Percentiles rank a stretch among this genome's conserved stretches.
These are phyloP conservation scores for Zygosaccharomyces rouxii DNA, from an alignment of 805 yeast species.

Conservation along the genomic window DNA sequence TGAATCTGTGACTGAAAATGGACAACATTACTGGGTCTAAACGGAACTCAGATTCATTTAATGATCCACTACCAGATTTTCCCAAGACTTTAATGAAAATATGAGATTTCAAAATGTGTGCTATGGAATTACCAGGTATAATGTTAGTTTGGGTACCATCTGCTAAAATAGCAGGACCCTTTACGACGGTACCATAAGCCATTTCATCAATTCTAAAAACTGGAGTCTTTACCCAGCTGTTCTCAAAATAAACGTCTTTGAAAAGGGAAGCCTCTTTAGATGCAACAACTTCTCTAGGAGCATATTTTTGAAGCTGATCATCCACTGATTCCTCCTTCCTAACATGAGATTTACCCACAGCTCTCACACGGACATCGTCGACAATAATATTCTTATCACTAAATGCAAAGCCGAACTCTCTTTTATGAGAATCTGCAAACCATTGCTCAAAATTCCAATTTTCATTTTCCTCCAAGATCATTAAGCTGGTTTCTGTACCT, in stretches of 20 bases:
- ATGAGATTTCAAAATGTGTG: slow-evolving; percentile 56
- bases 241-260: slow-evolving; percentile 55
- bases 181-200: slow-evolving; percentile 46
- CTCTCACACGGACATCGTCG: slow-evolving; percentile 71
- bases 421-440: slow-evolving; percentile 53
- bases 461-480: slow-evolving; percentile 45
- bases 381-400: slow-evolving; percentile 55
- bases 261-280: slow-evolving; percentile 30
- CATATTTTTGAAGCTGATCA: slow-evolving; percentile 45
- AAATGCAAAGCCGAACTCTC: slow-evolving; percentile 70
- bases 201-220: slow-evolving; percentile 54
- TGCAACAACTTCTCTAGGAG: slow-evolving; percentile 23
- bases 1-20: slow-evolving; percentile 76
- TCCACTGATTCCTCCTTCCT: slow-evolving; percentile 44
- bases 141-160: slow-evolving; percentile 81
- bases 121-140: slow-evolving; percentile 57
- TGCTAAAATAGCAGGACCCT: slow-evolving; percentile 73
- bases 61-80: slow-evolving; percentile 10
- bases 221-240: slow-evolving; percentile 46
- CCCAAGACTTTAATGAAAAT: slow-evolving; percentile 42
- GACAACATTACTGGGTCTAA: slow-evolving; percentile 68
- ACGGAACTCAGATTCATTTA: slow-evolving; percentile 4
- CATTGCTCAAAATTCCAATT: slow-evolving; percentile 35
- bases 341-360: slow-evolving; percentile 56
- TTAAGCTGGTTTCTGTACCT: slow-evolving; percentile 85